A percentile compares a stretch with the other conserved stretches of the same genome.
These are phyloP conservation scores for Kwoniella shivajii DNA, from an alignment of 1,284 basidiomycete species.

Conservation along the genomic window DNA sequence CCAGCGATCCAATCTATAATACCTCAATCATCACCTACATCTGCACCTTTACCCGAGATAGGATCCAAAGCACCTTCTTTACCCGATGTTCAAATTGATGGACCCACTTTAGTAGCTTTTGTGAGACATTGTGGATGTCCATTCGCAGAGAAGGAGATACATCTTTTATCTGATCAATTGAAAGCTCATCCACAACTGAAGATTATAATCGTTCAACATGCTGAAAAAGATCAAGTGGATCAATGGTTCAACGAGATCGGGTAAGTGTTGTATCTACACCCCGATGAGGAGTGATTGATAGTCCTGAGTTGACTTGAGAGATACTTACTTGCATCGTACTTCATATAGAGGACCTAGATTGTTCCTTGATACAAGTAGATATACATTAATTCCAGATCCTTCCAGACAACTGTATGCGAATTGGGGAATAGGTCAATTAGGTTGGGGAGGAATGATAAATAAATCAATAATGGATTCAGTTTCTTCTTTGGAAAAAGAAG, in stretches of 20 bases:
- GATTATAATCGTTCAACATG: conserved; percentile 12
- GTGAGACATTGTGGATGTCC: conserved; percentile 15
- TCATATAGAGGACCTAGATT: background rate
- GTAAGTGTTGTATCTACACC: background rate
- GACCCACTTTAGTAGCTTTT: conserved; percentile 7
- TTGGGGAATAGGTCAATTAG: conserved; percentile 12
- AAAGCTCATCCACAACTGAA: conserved; percentile 2
- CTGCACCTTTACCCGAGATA: background rate
- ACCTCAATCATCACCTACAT: conserved; percentile 9
- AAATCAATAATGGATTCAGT: background rate
- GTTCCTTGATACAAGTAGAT: conserved; percentile 4
- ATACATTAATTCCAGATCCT: conserved; percentile 4
- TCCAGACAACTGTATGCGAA: conserved; percentile 4
- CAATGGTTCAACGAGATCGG: conserved; percentile 13
- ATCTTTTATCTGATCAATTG: conserved; percentile 1
- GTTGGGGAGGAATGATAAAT: conserved; percentile 8
- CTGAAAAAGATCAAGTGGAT: conserved; percentile 1
- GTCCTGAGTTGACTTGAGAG: background rate
- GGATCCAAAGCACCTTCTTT: no score
- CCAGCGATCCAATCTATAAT: conserved; percentile 10
- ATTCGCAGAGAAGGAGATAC: conserved; percentile 11
- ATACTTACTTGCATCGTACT: background rate
- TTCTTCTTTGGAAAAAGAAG: background rate
- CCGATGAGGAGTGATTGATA: background rate
- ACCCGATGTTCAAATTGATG: background rate